These are phyloP conservation scores for Saccharomycopsis crataegensis DNA, from an alignment of 1,139 yeast genomes.

Conservation along the genomic window DNA sequence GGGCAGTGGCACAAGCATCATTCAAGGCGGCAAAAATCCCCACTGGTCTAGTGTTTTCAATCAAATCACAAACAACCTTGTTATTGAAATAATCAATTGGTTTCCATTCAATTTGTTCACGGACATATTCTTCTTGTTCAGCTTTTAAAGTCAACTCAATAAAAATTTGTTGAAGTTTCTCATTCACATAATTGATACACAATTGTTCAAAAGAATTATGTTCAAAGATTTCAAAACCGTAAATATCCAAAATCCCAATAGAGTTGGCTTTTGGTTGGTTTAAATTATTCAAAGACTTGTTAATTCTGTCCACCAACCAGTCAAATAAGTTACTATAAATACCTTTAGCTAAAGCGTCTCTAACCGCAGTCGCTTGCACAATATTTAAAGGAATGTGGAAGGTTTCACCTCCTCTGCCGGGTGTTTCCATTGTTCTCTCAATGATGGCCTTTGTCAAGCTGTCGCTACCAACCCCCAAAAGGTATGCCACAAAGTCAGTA, in stretches of 20 bases:
- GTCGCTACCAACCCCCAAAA: conserved; percentile 72
- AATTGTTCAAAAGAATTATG: conserved; percentile 95
- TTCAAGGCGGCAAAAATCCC: conserved; percentile 95
- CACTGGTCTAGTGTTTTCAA: conserved; percentile 92
- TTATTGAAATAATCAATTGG: conserved; percentile 96
- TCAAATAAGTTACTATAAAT: conserved; percentile 88
- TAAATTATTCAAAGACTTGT: conserved; percentile 53
- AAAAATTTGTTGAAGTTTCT: conserved; percentile 93
- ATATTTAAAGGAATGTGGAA: conserved; percentile 90
- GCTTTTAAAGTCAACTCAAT: conserved; percentile 93
- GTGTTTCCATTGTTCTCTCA: conserved; percentile 82
- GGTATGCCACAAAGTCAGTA: conserved; percentile 87
- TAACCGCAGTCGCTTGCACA: conserved; percentile 89
- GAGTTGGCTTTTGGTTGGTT: conserved; percentile 52
- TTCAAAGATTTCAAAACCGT: conserved; percentile 96
- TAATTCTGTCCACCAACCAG: conserved; percentile 96
- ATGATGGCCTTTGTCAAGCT: conserved; percentile 60
- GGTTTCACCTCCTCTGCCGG: conserved; percentile 83
- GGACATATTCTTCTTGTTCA: conserved; percentile 95
- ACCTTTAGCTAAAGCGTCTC: conserved; percentile 94
- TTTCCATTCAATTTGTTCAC: conserved; percentile 94
- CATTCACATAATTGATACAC: conserved; percentile 95
- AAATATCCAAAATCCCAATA: conserved; percentile 93
- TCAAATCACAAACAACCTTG: conserved; percentile 93
- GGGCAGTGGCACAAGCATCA: conserved; percentile 97